These are phyloP conservation scores for Clarireedia paspali DNA, from an alignment of 2,329 filamentous ascomycete species.

Conservation along the genomic window DNA sequence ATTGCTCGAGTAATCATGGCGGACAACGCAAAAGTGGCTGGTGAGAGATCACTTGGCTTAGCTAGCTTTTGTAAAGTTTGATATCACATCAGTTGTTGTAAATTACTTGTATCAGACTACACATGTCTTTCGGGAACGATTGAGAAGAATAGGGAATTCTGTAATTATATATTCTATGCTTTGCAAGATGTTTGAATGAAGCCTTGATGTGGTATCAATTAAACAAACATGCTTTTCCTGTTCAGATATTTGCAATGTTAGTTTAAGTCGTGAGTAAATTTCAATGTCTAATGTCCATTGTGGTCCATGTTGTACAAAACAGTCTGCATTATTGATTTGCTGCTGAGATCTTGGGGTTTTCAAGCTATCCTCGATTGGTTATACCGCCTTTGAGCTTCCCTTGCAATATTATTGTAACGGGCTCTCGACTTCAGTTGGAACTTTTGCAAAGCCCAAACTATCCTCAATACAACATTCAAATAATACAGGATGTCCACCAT, in stretches of 20 bases:
- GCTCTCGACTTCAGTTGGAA: background rate
- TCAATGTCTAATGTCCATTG: too few species aligned
- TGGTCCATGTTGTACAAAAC: too few species aligned
- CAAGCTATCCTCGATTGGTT: too few species aligned
- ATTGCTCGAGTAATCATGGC: background rate
- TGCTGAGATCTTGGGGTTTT: too few species aligned
- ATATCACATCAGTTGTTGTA: too few species aligned
- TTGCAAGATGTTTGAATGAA: background rate
- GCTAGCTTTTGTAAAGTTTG: background rate
- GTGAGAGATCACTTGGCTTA: background rate
- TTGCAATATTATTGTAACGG: background rate
- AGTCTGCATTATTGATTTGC: too few species aligned
- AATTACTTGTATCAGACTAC: background rate
- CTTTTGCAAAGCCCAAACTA: background rate
- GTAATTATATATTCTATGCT: background rate
- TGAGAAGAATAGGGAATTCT: background rate
- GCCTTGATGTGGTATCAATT: too few species aligned
- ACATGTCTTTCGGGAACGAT: background rate
- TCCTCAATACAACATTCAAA: background rate
- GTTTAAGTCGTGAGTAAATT: too few species aligned
- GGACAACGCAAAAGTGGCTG: background rate
- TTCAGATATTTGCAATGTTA: too few species aligned
- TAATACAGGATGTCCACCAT: slow-evolving; percentile 70
- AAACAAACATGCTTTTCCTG: too few species aligned
- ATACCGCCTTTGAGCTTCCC: too few species aligned